Evolutionary conservation across 2,329 filamentous ascomycete genomes (phyloP), one percentile per base, ranked within the genome.

Genomic region (Ascochyta koolunga): DNA sequence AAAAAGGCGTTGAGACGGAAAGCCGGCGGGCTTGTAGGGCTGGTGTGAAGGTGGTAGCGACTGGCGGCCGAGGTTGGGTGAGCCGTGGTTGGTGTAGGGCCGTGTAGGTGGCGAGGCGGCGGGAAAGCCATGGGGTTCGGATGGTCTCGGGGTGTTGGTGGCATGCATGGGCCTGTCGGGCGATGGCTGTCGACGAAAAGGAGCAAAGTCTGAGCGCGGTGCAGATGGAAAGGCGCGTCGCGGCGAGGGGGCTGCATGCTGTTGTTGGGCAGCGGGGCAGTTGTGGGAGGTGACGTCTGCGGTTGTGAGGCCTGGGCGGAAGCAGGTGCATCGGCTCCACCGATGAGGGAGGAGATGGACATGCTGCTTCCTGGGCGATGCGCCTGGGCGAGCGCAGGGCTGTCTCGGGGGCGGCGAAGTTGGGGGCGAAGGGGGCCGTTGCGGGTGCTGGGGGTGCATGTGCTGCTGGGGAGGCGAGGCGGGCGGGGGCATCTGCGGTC

Each of bases 291-390:
- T 56, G 79, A 78, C 61, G 81, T 78, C 56, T 82, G 78, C 43
- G 79, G 75, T 54, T 83, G 78, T 47, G 68, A 74, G 55, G 64
- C 58, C 55, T 69, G 69, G 38, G 56, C 46, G 72, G 73, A 45
- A 74, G 71, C 59, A 69, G 73, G 65, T 71, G 74, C 67, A 79
- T 78, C 72, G 80, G 80, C 70, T 74, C 73, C 79, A 54, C 86
- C 87, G 55, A 90, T 82, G 74, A 90, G 84, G 38, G 87, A 87
- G n/a, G 86, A 88, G 72, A 90, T 89, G 40, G 87, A 89, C 87
- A 90, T 89, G 75, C 85, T 86, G 66, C 83, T 83, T 46, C 82
- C 82, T 11, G 83, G 82, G 54, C 86, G 80, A 69, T 83, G 79
- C 51, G 78, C 73, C 19, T 82, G 77, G 19, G 76, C 77, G 37